Evolutionary conservation across 306 rosid species (phyloP), one percentile per base, ranked within the genome.

Genomic region (Sicyos edulis): DNA sequence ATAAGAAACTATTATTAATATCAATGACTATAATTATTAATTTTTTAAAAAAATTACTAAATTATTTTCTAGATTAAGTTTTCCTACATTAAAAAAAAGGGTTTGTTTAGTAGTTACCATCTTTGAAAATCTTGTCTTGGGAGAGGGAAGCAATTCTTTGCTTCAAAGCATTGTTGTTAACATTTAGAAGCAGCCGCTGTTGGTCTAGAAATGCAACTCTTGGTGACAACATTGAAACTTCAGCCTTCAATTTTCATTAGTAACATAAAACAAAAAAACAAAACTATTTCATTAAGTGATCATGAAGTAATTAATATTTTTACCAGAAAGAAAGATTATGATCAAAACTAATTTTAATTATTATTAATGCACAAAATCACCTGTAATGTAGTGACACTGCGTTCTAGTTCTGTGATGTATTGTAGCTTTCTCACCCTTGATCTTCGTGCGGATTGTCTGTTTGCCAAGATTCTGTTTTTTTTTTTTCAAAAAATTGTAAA

Each of bases 111-210:
- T 10, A 3, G 50, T 10, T 10, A 88, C 97, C 97, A 81, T 93
- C 98, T 88, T 93, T 93, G 77, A 93, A 93, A 72, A 93, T 88
- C 84, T 90, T 90, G 59, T 93, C 98, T 85, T 90, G 98, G 0
- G 95, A 88, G 40, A 93, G 80, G 8, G 97, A 90, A 0, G 97
- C 98, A 74, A 93, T 90, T 87, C 98, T 85, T 88, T 90, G 96
- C 81, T 93, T 90, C 54, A 93, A 85, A 87, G 93, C 96, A 86
- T 91, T 86, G 78, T 93, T 93, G 79, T 93, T 92, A 11, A 93
- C 95, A 68, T 86, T 93, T 9, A 93, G 89, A 85, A 88, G 95
- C 85, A 93, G 83, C 0, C 98, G 85, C 49, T 90, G 98, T 67
- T 88, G 98, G 74, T 93, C 98, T 61, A 93, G 74, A 76, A 86